These are phyloP conservation scores for Bacterosira constricta DNA, from an alignment of 108 stramenopile genomes.

Conservation along the genomic window DNA sequence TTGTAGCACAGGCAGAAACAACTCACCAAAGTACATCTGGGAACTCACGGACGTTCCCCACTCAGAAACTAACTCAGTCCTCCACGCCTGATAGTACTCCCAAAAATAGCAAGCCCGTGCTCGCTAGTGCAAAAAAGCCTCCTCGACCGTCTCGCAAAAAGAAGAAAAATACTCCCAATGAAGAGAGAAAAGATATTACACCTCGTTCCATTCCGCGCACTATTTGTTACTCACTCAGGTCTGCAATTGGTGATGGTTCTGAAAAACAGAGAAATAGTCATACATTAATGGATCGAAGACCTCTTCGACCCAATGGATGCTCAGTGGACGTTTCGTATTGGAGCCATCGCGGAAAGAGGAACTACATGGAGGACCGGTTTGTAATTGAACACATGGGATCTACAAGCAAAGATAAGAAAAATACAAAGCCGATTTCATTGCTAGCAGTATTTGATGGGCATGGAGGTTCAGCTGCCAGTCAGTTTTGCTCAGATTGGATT, in stretches of 20 bases:
- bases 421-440: conserved; percentile 66
- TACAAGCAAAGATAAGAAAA: conserved; percentile 37
- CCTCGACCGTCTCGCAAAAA: conserved; percentile 4
- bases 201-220: conserved; percentile 50
- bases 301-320: conserved; percentile 70
- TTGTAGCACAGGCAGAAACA: no score
- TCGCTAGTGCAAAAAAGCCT: neutral
- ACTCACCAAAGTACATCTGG: neutral
- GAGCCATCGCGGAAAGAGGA: conserved; percentile 78
- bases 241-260: conserved; percentile 79
- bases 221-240: conserved; percentile 67
- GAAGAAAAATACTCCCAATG: neutral
- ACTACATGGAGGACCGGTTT: conserved; percentile 88
- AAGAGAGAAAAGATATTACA: conserved; percentile 1
- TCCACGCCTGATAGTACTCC: neutral
- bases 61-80: neutral
- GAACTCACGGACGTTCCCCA: no score
- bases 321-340: conserved; percentile 80
- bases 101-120: neutral
- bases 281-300: conserved; percentile 68
- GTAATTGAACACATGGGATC: conserved; percentile 80
- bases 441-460: conserved; percentile 96
- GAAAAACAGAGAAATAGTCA: conserved; percentile 59
- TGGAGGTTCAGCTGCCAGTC: conserved; percentile 89
- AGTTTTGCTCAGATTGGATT: conserved; percentile 89